phyloP scores from a whole-genome alignment of 1,284 basidiomycete species.

The Thecaphora frezii region DNA sequence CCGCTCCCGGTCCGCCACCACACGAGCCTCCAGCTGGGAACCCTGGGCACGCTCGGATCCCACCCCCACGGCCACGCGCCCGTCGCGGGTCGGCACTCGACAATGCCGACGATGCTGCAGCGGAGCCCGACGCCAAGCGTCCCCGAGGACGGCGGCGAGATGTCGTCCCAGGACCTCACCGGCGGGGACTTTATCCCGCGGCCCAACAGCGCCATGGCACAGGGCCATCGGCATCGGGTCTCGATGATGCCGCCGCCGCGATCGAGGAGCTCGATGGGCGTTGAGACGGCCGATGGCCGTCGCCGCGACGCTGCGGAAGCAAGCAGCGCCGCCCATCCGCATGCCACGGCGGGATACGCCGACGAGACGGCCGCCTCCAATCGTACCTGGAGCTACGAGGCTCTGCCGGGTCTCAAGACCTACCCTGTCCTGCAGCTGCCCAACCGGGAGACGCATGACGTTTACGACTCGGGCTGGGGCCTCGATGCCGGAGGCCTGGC shows the following conservation, averaged over 20 bases:
- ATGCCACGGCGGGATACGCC: background rate
- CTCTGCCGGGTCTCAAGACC: conserved; percentile 37
- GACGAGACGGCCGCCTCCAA: conserved; percentile 1
- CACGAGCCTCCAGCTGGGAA: background rate
- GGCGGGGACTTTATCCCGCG: conserved; percentile 25
- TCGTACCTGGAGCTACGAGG: conserved; percentile 39
- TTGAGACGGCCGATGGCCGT: conserved; percentile 6
- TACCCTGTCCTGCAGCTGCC: conserved; percentile 48
- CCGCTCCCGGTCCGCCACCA: background rate
- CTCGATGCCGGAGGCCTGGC: conserved; percentile 26
- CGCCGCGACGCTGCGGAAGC: background rate
- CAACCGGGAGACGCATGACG: conserved; percentile 45
- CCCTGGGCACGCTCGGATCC: conserved; percentile 3
- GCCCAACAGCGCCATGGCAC: conserved; percentile 27
- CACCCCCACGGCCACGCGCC: conserved; percentile 8
- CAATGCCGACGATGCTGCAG: conserved; percentile 36
- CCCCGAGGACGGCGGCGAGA: conserved; percentile 51
- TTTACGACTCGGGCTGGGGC: conserved; percentile 45
- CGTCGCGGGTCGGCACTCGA: conserved; percentile 30
- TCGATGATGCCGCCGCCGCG: conserved; percentile 32
- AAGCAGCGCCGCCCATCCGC: background rate
- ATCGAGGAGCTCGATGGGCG: conserved; percentile 21
- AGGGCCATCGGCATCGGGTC: conserved; percentile 12
- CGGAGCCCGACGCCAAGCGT: conserved; percentile 43
- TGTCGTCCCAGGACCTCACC: conserved; percentile 36